Base-by-base conservation (phyloP, 805 yeast genomes). In the Dipodascopsis uninucleata region DNA sequence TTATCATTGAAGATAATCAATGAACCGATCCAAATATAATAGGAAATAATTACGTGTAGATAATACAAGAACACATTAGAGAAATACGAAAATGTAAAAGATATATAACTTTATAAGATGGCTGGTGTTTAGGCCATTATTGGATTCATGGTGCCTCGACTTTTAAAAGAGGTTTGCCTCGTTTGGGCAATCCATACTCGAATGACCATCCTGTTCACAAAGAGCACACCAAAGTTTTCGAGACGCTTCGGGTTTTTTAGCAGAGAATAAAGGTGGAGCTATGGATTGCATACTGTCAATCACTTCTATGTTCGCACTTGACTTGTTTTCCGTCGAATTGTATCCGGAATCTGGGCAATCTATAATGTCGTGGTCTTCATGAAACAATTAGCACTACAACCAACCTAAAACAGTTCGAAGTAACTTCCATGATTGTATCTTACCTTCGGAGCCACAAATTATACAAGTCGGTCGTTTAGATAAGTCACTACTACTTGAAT, bases 201-300 rank as follows among this genome's bases (percentile, higher is more conserved):
- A 81, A 61, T 90, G 98, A 0, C 97, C 98, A 35, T 78, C 80
- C 43, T 86, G 70, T 62, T 90, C 97, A 67, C 98, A 90, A 41
- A 87, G 70, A 0, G 95, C 96, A 67, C 98, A 90, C 95, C 96
- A 90, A 51, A 77, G 72, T 22, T 68, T 68, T 34, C 89, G 72
- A 1, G 96, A 96, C 1, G 78, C 78, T 0, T 88, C 71, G 0
- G 89, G 83, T 61, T 86, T 93, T 17, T 65, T 63, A 1, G 56
- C 61, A 3, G 68, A 66, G 0, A 86, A 17, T 18, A 7, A 7
- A 5, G 39, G 25, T 5, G 28, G 83, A 31, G 66, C 62, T 45
- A 75, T 78, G 1, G 79, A 69, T 24, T 76, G 77, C 23, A 76
- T 33, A n/a, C 43, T 39, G 47, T 5, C n/a, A 34, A 26, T 14